Evolutionary conservation across 139 green algal species (phyloP), one percentile per base, ranked within the genome.

Genomic region (Penium margaritaceum): DNA sequence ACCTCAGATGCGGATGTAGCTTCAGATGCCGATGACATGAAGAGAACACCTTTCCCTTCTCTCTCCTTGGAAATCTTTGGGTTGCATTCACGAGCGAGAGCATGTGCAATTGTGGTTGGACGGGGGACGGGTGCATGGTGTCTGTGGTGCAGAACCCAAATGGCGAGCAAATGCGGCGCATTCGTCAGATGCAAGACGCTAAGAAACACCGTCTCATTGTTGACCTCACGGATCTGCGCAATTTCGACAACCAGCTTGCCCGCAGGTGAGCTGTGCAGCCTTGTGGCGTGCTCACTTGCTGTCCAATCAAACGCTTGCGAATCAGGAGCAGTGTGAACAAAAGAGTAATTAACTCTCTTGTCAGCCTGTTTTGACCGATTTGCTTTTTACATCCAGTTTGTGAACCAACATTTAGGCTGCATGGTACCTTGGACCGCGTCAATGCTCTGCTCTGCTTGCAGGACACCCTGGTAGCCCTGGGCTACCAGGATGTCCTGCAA

Each of bases 181-280:
- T 85, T n/a, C 33, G 32, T 14, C 15, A 32, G 3, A 85, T 85
- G 79, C 30, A 72, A 19, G 63, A 75, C 30, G 55, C 14, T 3
- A 29, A 29, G 27, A 80, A 85, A 47, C 34, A 33, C 60, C 87
- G 84, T 7, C 70, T 95, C 1, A 65, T 89, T 30, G 78, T 95
- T 2, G 81, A 87, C 57, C 33, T 79, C 19, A 36, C 36, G 78
- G 84, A 96, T 75, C 70, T 97, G 29, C 81, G 85, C 19, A 81
- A 90, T 68, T 95, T 85, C 75, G 89, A 95, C 51, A 71, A 78
- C 30, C 67, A 83, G 3, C 85, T 96, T 21, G 39, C 75, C 2
- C 43, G 73, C 29, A 79, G 72, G 72, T 78, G 62, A 5, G 24
- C 21, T 19, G 7, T 60, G 7, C 30, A 35, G 63, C 6, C 29